A percentile compares a stretch with the other conserved stretches of the same genome.
phyloP scores from a whole-genome alignment of 495 filamentous ascomycete genomes.

The Bacidia rubella region DNA sequence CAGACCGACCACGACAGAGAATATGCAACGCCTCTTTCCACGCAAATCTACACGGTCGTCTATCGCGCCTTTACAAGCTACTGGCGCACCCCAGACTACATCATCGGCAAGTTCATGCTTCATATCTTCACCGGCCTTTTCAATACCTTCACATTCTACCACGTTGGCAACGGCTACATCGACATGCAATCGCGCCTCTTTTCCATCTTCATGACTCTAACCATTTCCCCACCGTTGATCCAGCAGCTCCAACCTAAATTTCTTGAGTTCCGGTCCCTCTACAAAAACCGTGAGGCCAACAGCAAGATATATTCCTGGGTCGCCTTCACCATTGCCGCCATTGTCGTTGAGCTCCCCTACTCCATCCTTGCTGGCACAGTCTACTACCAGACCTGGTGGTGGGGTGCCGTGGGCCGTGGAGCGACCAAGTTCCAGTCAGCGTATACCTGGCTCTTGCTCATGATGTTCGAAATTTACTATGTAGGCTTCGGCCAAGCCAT shows the following conservation, averaged over 20 bases:
- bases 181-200: slow-evolving; percentile 56
- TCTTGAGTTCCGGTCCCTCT: slow-evolving; percentile 34
- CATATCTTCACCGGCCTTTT: slow-evolving; percentile 52
- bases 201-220: slow-evolving; percentile 59
- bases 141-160: slow-evolving; percentile 48
- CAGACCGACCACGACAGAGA: slow-evolving; percentile 32
- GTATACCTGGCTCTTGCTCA: slow-evolving; percentile 43
- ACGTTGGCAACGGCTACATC: slow-evolving; percentile 40
- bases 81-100: slow-evolving; percentile 48
- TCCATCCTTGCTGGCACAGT: slow-evolving; percentile 34
- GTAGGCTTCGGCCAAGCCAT: slow-evolving; percentile 64
- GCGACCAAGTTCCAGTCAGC: slow-evolving; percentile 38
- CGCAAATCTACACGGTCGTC: slow-evolving; percentile 36
- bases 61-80: slow-evolving; percentile 43
- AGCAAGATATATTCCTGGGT: slow-evolving; percentile 42
- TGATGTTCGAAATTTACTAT: slow-evolving; percentile 62
- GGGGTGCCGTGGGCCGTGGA: slow-evolving; percentile 34
- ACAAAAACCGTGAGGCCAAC: slow-evolving; percentile 32
- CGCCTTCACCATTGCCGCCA: slow-evolving; percentile 34
- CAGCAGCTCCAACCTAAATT: slow-evolving; percentile 43
- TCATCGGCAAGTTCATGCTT: slow-evolving; percentile 44
- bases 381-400: slow-evolving; percentile 38
- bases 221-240: slow-evolving; percentile 46
- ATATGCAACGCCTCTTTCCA: slow-evolving; percentile 46
- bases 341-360: slow-evolving; percentile 40